A percentile compares a stretch with the other conserved stretches of the same genome.
Evolutionary conservation across 352 stramenopile genomes (phyloP).

Genomic region (Albugo laibachii): DNA sequence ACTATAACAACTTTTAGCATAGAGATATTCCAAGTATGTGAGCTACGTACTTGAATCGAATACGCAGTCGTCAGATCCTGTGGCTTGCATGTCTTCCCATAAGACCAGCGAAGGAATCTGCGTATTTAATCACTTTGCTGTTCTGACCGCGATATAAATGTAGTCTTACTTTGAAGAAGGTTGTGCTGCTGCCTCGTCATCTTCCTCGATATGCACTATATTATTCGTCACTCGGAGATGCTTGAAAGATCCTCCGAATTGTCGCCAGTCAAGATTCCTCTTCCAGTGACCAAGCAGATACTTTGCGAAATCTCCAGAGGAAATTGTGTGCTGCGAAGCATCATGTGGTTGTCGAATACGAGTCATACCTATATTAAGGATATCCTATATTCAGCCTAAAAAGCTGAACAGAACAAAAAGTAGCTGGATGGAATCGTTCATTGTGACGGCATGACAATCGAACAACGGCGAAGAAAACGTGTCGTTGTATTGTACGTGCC

Average conservation of each 20-base stretch:
- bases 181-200: constrained; percentile 39
- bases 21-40: constrained; percentile 1
- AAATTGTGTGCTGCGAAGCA: constrained; percentile 26
- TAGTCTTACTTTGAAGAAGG: constrained; percentile 43
- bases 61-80: constrained; percentile 55
- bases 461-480: no score
- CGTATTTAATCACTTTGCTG: not conserved
- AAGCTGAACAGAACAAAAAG: no score
- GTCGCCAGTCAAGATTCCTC: constrained; percentile 59
- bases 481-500: no score
- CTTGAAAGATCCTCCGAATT: constrained; percentile 58
- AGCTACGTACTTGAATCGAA: constrained; percentile 40
- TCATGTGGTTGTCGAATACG: no score
- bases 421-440: no score
- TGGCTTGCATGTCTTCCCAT: constrained; percentile 42
- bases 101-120: constrained; percentile 69
- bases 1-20: constrained; percentile 15
- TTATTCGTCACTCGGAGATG: constrained; percentile 66
- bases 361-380: no score
- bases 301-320: constrained; percentile 36
- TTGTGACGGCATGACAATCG: no score
- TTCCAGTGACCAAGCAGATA: constrained; percentile 72
- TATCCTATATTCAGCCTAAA: no score
- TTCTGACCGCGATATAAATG: not conserved
- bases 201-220: constrained; percentile 62